phyloP scores from a whole-genome alignment of 1,139 yeast species.

The Candida neerlandica region DNA sequence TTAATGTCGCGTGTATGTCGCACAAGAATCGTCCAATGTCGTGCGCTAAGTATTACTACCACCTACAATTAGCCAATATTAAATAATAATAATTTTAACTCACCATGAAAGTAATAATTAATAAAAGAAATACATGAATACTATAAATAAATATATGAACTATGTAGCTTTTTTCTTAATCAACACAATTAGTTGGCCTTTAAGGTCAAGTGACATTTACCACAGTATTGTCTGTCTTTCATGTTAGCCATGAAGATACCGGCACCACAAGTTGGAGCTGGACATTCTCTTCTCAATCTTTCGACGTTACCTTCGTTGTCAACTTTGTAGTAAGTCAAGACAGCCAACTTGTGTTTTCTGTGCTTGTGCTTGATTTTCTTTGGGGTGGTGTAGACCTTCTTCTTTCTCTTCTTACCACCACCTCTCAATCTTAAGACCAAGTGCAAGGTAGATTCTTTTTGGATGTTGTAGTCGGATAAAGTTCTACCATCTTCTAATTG shows the following conservation, averaged over 20 bases:
- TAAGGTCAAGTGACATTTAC: constrained; percentile 98
- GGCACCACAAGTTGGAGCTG: constrained; percentile 92
- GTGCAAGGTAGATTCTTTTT: constrained; percentile 98
- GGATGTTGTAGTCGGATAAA: constrained; percentile 99
- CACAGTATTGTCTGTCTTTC: constrained; percentile 99
- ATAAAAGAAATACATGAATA: not conserved
- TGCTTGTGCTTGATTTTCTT: constrained; percentile 99
- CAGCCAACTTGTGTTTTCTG: constrained; percentile 99
- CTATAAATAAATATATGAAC: not conserved
- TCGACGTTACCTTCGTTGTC: constrained; percentile 98
- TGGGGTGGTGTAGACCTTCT: constrained; percentile 99
- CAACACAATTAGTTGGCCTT: constrained; percentile 48
- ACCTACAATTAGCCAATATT: no score
- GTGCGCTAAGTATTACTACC: not conserved
- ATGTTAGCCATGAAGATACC: constrained; percentile 99
- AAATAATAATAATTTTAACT: not conserved
- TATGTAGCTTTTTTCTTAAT: not conserved
- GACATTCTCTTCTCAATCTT: constrained; percentile 99
- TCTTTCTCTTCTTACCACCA: constrained; percentile 99
- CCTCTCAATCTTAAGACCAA: constrained; percentile 99
- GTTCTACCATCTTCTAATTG: constrained; percentile 99
- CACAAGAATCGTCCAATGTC: no score
- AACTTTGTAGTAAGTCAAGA: constrained; percentile 98
- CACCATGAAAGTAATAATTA: not conserved
- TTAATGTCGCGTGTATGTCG: no score